phyloP scores from a whole-genome alignment of 352 stramenopile species.

The Globisporangium sylvaticum region DNA sequence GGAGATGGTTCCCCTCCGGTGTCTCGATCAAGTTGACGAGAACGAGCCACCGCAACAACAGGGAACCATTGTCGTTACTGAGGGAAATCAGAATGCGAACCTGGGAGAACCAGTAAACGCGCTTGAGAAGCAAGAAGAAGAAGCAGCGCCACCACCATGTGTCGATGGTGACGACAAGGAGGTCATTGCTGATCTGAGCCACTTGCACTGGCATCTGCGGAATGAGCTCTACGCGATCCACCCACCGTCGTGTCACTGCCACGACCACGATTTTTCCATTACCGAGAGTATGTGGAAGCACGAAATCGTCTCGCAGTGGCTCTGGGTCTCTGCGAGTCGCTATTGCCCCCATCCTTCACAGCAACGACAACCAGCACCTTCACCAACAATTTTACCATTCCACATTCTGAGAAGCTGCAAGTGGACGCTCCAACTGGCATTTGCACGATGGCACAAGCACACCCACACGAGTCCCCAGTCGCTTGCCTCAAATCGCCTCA shows the following conservation, averaged over 20 bases:
- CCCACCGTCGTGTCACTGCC: slow-evolving; percentile 24
- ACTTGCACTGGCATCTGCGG: slow-evolving; percentile 27
- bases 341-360: not conserved
- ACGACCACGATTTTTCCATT: slow-evolving; percentile 13
- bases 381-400: not conserved
- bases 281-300: slow-evolving; percentile 17
- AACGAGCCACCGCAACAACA: not conserved
- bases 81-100: not conserved
- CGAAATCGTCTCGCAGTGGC: slow-evolving; percentile 28
- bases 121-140: not conserved
- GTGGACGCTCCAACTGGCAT: not conserved
- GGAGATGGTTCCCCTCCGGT: slow-evolving; percentile 1
- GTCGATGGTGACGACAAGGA: too few relatives aligned
- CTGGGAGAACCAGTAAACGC: not conserved
- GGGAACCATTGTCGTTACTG: not conserved
- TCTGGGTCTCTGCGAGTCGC: slow-evolving; percentile 15
- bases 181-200: not conserved
- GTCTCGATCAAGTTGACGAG: not conserved
- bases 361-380: not conserved
- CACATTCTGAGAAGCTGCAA: not conserved
- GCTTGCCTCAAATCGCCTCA: not conserved
- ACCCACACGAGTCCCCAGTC: not conserved
- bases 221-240: slow-evolving; percentile 30
- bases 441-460: not conserved
- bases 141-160: too few relatives aligned